Evolutionary conservation across 2,329 filamentous ascomycete species (phyloP), one percentile per base, ranked within the genome.

Genomic region (Hypocrella siamensis): DNA sequence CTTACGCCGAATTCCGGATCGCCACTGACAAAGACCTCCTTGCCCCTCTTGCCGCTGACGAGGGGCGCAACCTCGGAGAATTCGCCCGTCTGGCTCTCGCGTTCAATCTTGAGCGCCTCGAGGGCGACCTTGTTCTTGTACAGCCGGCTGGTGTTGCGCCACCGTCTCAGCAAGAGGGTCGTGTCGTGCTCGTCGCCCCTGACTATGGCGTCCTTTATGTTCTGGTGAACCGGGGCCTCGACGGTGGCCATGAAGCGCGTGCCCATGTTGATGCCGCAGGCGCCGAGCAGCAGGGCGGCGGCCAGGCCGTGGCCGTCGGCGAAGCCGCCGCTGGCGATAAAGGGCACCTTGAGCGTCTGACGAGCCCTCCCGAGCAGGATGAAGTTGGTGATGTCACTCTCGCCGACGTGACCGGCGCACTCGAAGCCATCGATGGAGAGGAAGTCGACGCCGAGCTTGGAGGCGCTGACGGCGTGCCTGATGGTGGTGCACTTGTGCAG

Each of bases 401-500:
- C 82, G 51, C 82, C 82, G 34, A 90, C 82, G 61, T 90, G 82
- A 42, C 69, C 90, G 27, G 85, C 90, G 60, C 90, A 98, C 58
- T 98, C 90, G 52, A 98, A 96, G 27, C 90, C 90, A 52, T 98
- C 90, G 45, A 98, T 96, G 42, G 79, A 86, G 35, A 98, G 61
- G 58, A 98, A 96, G 57, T 98, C 90, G 4, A 94, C 90, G 40
- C 90, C 90, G 25, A 96, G 75, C 58, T 93, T 93, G 36, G 93
- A 70, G 30, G 90, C 90, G 42, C 79, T 85, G 54, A 84, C 73
- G 15, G 90, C 90, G 53, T 98, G 90, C 34, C 85, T 67, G 58
- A 98, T 93, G 5, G 84, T 92, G 7, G 90, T 98, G 65, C 90
- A 96, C 63, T 98, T 98, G 70, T 98, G 90, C 35, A 98, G 63